Evolutionary conservation across 225 moss, liverwort and hornwort genomes (phyloP).

Genomic region (Takakia lepidozioides): DNA sequence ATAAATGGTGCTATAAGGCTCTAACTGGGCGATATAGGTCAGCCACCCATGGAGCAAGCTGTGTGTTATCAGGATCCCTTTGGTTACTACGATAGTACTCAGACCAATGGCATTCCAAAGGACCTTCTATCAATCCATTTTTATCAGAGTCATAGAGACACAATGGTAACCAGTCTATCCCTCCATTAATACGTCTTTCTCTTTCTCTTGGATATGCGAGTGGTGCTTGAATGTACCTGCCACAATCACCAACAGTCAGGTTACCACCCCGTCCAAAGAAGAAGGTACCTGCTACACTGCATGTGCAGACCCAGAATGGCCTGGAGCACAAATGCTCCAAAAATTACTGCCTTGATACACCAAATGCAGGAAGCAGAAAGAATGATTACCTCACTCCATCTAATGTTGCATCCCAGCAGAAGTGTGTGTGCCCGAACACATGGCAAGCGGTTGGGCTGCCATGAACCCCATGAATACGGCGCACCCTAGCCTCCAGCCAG

Average conservation of each 20-base stretch:
- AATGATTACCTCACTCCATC: slow-evolving; percentile 61
- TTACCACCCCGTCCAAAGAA: too few species aligned
- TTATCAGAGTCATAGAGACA: slow-evolving; percentile 77
- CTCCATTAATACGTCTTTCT: slow-evolving; percentile 51
- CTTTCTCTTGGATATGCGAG: slow-evolving; percentile 81
- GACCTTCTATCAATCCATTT: slow-evolving; percentile 52
- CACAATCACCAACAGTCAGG: slow-evolving; percentile 3
- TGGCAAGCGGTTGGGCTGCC: slow-evolving; percentile 71
- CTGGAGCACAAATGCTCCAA: too few species aligned
- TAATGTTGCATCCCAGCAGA: slow-evolving; percentile 78
- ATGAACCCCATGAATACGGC: slow-evolving; percentile 55
- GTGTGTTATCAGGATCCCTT: slow-evolving; percentile 69
- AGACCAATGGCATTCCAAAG: slow-evolving; percentile 62
- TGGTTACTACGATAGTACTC: slow-evolving; percentile 55
- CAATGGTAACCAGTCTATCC: slow-evolving; percentile 48
- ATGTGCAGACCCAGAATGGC: too few species aligned
- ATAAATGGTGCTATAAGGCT: slow-evolving; percentile 15
- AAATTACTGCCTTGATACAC: too few species aligned
- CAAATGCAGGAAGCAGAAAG: not conserved
- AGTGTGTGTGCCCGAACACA: slow-evolving; percentile 90
- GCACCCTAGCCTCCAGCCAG: slow-evolving; percentile 72
- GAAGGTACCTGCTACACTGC: too few species aligned
- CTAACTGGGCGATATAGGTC: slow-evolving; percentile 33
- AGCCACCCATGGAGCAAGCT: slow-evolving; percentile 86
- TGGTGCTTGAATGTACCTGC: slow-evolving; percentile 86